phyloP scores from a whole-genome alignment of 2,329 filamentous ascomycete genomes.

The Zymoseptoria tritici region DNA sequence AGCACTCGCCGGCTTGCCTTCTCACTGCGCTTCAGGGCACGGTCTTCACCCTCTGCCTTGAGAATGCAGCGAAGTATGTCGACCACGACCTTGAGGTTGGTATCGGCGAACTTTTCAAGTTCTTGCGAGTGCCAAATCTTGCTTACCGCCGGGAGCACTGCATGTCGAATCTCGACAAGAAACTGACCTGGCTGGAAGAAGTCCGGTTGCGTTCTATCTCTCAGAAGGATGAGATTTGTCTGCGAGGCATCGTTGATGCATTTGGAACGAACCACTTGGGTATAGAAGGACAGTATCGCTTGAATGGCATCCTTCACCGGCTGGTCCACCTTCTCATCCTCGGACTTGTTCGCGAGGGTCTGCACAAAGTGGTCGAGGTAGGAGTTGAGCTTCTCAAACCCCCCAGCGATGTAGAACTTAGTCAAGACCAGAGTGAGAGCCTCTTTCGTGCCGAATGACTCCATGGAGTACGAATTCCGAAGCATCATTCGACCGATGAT shows the following conservation, averaged over 20 bases:
- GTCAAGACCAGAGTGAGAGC: constrained; percentile 66
- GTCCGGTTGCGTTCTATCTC: constrained; percentile 44
- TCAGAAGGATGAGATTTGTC: constrained; percentile 46
- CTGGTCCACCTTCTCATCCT: constrained; percentile 10
- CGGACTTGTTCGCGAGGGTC: constrained; percentile 36
- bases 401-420: constrained; percentile 75
- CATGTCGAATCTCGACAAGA: constrained; percentile 74
- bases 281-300: constrained; percentile 77
- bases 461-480: constrained; percentile 20
- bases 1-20: constrained; percentile 45
- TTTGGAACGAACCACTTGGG: constrained; percentile 68
- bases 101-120: constrained; percentile 70
- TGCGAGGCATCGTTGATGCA: constrained; percentile 69
- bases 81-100: constrained; percentile 70
- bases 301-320: constrained; percentile 47
- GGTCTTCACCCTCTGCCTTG: constrained; percentile 66
- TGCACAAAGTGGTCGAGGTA: constrained; percentile 23
- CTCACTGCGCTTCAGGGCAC: constrained; percentile 56
- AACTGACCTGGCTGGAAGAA: constrained; percentile 67
- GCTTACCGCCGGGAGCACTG: constrained; percentile 66
- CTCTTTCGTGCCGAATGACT: constrained; percentile 23
- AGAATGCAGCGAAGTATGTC: constrained; percentile 75
- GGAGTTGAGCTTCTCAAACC: constrained; percentile 64
- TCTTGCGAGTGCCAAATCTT: constrained; percentile 80
- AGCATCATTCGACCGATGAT: constrained; percentile 20